These are phyloP conservation scores for Lagenaria siceraria DNA, from an alignment of 306 rosid species.

Conservation along the genomic window DNA sequence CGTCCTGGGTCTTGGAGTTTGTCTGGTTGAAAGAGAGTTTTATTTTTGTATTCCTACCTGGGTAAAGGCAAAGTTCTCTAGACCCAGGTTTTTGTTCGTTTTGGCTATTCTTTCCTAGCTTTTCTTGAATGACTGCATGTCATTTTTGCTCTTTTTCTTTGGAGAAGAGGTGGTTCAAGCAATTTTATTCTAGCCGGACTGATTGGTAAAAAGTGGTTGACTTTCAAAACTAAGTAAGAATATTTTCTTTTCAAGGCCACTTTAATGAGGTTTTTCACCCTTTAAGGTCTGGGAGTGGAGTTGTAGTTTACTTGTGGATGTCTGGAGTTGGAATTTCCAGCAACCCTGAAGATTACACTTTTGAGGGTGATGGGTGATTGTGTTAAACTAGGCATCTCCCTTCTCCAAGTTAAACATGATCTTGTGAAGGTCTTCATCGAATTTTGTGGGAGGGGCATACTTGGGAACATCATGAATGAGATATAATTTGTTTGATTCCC, in stretches of 20 bases:
- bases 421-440: neutral
- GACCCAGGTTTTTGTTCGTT: neutral
- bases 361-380: neutral
- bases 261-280: neutral
- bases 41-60: neutral
- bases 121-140: neutral
- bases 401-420: neutral
- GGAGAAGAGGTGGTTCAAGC: neutral
- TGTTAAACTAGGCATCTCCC: neutral
- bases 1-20: neutral
- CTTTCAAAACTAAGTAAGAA: neutral
- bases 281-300: neutral
- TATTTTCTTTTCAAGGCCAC: neutral
- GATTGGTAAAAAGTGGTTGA: neutral
- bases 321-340: neutral
- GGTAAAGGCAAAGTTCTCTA: neutral
- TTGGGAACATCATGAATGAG: too few species aligned
- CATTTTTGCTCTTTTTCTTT: neutral
- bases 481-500: neutral
- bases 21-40: neutral
- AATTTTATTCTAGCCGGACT: neutral
- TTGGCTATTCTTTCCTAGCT: neutral
- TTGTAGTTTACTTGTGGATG: neutral
- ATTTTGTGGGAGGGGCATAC: too few species aligned
- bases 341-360: neutral